These are phyloP conservation scores for Calycina herbarum DNA, from an alignment of 2,329 filamentous ascomycete species.

Conservation along the genomic window DNA sequence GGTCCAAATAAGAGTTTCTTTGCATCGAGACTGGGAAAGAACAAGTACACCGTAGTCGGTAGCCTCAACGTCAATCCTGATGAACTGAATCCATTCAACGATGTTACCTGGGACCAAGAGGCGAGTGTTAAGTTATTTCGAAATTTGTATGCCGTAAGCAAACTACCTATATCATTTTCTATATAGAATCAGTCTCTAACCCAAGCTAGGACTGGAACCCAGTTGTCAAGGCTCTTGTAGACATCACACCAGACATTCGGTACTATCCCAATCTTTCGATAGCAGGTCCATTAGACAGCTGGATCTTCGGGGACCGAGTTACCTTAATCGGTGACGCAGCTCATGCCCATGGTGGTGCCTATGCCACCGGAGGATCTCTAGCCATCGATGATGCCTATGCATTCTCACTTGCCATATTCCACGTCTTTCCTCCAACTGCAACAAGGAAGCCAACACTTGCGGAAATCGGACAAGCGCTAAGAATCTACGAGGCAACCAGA, in stretches of 20 bases:
- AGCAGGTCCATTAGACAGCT: constrained; percentile 34
- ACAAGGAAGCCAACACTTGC: constrained; percentile 18
- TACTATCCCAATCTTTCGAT: constrained; percentile 41
- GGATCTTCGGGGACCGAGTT: constrained; percentile 36
- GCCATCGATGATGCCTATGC: constrained; percentile 43
- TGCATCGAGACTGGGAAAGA: constrained; percentile 32
- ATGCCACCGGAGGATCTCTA: constrained; percentile 42
- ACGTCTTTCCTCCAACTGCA: constrained; percentile 20
- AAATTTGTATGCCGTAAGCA: constrained; percentile 29
- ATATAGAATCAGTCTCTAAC: too few relatives aligned
- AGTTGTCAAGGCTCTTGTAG: constrained; percentile 37
- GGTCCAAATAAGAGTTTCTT: constrained; percentile 39
- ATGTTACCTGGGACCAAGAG: constrained; percentile 34
- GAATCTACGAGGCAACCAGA: constrained; percentile 39
- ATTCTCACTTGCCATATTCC: constrained; percentile 29
- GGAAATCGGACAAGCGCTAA: constrained; percentile 30
- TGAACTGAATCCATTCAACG: constrained; percentile 20
- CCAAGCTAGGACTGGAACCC: constrained; percentile 38
- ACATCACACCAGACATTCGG: constrained; percentile 36
- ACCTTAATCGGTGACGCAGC: constrained; percentile 42
- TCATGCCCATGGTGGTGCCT: constrained; percentile 42
- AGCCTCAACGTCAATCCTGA: constrained; percentile 28
- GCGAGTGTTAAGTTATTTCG: constrained; percentile 33
- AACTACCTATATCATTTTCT: too few relatives aligned
- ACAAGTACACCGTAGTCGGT: constrained; percentile 39